Evolutionary conservation across 2,329 filamentous ascomycete species (phyloP).

Genomic region (Penicillium sp.): DNA sequence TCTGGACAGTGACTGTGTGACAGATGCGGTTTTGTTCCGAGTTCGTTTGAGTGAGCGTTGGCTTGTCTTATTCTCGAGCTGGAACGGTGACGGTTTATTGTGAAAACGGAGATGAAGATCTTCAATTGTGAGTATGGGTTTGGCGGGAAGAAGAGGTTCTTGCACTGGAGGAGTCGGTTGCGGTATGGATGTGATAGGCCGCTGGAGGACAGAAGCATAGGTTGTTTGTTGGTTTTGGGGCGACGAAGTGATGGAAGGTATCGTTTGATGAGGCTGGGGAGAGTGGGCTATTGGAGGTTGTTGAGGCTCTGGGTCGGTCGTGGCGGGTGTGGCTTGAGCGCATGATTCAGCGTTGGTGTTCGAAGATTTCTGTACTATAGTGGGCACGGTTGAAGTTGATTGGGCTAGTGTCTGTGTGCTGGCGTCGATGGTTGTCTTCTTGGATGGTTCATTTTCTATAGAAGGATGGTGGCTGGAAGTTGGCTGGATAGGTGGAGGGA

Average conservation of each 20-base stretch:
- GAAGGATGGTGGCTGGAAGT: no score
- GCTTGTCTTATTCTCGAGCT: slow-evolving; percentile 3
- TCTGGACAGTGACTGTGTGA: slow-evolving; percentile 12
- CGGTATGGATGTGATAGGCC: neutral
- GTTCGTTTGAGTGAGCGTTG: neutral
- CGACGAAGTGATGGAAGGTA: neutral
- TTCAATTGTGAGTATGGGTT: slow-evolving; percentile 11
- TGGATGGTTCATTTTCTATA: no score
- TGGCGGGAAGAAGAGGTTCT: neutral
- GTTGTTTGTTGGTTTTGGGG: slow-evolving; percentile 7
- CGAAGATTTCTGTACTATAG: no score
- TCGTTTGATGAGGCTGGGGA: slow-evolving; percentile 1
- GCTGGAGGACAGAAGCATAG: slow-evolving; percentile 10
- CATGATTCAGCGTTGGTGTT: no score
- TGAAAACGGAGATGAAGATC: slow-evolving; percentile 14
- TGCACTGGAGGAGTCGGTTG: slow-evolving; percentile 1
- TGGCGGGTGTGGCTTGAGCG: no score
- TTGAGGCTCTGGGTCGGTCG: slow-evolving; percentile 2
- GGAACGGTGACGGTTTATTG: slow-evolving; percentile 17
- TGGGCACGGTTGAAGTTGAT: no score
- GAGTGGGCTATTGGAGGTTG: neutral
- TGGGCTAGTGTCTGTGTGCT: no score
- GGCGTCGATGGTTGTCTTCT: no score
- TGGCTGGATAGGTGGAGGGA: no score
- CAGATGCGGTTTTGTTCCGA: slow-evolving; percentile 7